A percentile compares a stretch with the other conserved stretches of the same genome.
These are phyloP conservation scores for Exutisphaerella laricina DNA, from an alignment of 2,329 filamentous ascomycete genomes.

Conservation along the genomic window DNA sequence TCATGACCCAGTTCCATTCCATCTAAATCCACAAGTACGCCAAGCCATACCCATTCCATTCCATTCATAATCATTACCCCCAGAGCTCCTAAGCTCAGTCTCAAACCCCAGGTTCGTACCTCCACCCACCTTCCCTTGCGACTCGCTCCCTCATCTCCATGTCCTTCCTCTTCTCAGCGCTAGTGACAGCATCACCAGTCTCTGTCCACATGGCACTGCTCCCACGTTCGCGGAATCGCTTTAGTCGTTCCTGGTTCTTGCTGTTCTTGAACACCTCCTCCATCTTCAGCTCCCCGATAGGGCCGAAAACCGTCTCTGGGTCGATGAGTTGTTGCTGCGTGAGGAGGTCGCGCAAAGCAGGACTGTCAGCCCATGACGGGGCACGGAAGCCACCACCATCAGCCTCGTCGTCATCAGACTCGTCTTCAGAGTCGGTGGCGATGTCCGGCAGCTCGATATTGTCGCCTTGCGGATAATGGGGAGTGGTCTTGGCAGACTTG, in stretches of 20 bases:
- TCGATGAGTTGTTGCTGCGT: slow-evolving; percentile 80
- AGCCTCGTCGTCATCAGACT: slow-evolving; percentile 56
- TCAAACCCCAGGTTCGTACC: slow-evolving; percentile 44
- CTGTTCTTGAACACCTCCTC: slow-evolving; percentile 79
- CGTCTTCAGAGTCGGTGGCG: slow-evolving; percentile 87
- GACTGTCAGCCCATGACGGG: slow-evolving; percentile 83
- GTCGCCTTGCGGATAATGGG: slow-evolving; percentile 82
- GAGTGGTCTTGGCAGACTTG: slow-evolving; percentile 67
- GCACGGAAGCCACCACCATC: slow-evolving; percentile 51
- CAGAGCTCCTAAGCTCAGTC: not conserved
- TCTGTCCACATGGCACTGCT: slow-evolving; percentile 91
- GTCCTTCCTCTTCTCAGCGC: slow-evolving; percentile 80
- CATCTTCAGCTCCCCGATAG: slow-evolving; percentile 82
- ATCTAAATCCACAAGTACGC: not conserved
- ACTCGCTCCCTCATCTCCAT: slow-evolving; percentile 72
- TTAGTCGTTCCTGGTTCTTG: slow-evolving; percentile 76
- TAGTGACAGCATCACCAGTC: slow-evolving; percentile 68
- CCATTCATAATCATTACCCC: not conserved
- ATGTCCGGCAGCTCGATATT: slow-evolving; percentile 91
- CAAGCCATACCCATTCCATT: not conserved
- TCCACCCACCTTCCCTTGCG: slow-evolving; percentile 79
- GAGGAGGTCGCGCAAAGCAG: slow-evolving; percentile 69
- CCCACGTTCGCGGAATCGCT: slow-evolving; percentile 83
- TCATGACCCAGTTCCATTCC: not conserved
- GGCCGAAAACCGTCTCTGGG: slow-evolving; percentile 79